These are phyloP conservation scores for Hibiscus trionum DNA, from an alignment of 345 rosid genomes.

Conservation along the genomic window DNA sequence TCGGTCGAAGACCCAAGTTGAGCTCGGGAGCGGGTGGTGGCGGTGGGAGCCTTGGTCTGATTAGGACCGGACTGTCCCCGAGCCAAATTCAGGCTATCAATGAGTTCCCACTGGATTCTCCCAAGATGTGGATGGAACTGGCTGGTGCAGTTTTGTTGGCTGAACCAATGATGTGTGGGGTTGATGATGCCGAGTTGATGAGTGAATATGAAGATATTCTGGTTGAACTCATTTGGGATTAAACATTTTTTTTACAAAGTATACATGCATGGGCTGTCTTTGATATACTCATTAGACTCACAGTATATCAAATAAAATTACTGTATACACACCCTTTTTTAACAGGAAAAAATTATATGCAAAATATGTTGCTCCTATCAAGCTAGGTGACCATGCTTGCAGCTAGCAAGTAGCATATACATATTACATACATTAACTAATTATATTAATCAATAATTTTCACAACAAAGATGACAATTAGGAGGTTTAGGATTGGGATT, in stretches of 20 bases:
- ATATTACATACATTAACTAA: too few species aligned
- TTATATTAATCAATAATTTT: too few species aligned
- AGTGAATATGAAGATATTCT: conserved; percentile 14
- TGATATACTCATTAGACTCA: too few species aligned
- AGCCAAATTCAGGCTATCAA: conserved; percentile 23
- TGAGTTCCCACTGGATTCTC: too few species aligned
- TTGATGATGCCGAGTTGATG: background rate
- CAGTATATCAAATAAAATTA: too few species aligned
- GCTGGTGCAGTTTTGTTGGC: background rate
- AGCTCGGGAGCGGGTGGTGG: background rate
- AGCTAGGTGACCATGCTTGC: background rate
- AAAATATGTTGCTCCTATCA: background rate
- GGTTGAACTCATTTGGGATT: conserved; percentile 36
- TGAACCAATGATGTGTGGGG: conserved; percentile 6
- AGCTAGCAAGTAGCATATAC: too few species aligned
- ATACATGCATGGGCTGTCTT: background rate
- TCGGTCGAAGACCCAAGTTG: conserved; percentile 12
- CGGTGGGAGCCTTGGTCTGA: conserved; percentile 21
- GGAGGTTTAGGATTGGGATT: background rate
- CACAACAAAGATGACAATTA: too few species aligned
- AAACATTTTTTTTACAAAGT: background rate
- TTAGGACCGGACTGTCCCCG: conserved; percentile 52
- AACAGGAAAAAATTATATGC: background rate
- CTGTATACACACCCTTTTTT: background rate
- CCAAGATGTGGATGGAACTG: too few species aligned